A percentile compares a stretch with the other conserved stretches of the same genome.
phyloP scores from a whole-genome alignment of 257 asterid species.

The Solanum boliviense region DNA sequence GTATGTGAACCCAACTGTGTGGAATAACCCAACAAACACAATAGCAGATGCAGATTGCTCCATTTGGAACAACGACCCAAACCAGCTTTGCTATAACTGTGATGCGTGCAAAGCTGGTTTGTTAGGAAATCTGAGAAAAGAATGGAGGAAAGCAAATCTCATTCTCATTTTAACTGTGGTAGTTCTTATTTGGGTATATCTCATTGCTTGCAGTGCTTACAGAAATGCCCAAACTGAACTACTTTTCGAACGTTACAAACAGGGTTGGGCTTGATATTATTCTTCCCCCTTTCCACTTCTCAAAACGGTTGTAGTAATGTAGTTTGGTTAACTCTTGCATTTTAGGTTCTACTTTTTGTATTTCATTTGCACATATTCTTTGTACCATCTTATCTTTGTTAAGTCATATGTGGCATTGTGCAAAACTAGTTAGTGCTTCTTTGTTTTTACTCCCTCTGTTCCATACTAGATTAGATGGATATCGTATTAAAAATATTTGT shows the following conservation, averaged over 20 bases:
- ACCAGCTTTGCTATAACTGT: slow-evolving; percentile 66
- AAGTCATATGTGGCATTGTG: neutral
- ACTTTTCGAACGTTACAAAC: slow-evolving; percentile 48
- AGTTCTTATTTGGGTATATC: slow-evolving; percentile 53
- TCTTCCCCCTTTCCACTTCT: neutral
- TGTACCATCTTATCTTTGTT: neutral
- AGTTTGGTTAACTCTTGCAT: neutral
- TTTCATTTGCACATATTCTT: neutral
- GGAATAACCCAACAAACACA: slow-evolving; percentile 52
- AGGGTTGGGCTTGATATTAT: slow-evolving; percentile 37
- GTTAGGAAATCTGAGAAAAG: slow-evolving; percentile 60
- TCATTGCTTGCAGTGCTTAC: slow-evolving; percentile 74
- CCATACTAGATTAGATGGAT: too few relatives aligned
- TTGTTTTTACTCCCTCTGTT: neutral
- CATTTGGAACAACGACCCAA: slow-evolving; percentile 64
- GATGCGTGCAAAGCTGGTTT: slow-evolving; percentile 81
- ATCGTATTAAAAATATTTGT: too few relatives aligned
- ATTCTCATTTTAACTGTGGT: slow-evolving; percentile 66
- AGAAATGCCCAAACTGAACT: slow-evolving; percentile 72
- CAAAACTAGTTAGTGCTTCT: neutral
- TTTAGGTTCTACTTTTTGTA: neutral
- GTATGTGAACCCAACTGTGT: slow-evolving; percentile 43
- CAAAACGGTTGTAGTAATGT: neutral
- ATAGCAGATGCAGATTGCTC: slow-evolving; percentile 46
- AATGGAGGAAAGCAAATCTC: slow-evolving; percentile 72